Evolutionary conservation across 2,329 filamentous ascomycete species (phyloP), one percentile per base, ranked within the genome.

Genomic region (Neoscytalidium dimidiatum): DNA sequence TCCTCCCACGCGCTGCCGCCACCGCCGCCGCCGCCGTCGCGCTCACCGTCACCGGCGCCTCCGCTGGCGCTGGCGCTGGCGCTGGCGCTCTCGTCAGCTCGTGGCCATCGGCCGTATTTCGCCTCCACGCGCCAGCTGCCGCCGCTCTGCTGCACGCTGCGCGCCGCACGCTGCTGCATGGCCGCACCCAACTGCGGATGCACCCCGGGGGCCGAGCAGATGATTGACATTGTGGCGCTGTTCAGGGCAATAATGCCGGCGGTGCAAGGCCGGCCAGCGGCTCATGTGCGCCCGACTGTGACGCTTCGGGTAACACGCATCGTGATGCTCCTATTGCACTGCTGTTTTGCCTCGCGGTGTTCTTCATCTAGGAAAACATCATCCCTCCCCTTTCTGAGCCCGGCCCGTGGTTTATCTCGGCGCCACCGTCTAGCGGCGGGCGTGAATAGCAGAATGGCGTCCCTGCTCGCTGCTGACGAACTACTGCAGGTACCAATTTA

Each of bases 171-270:
- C 43, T 44, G 43, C 43, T 46, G 43, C 43, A 44, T n/a, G n/a
- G n/a, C n/a, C n/a, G n/a, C n/a, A n/a, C n/a, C 8, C 48, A 19
- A 6, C 23, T 3, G 28, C 48, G 21, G 13, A 28, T 5, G 21
- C 48, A 26, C 28, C 13, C 23, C 48, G 28, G 46, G 14, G 11
- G 46, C 46, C 9, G 43, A 51, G 38, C 38, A n/a, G 33, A 57
- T 43, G 56, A 60, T 46, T 44, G 56, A 19, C 56, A 19, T 33
- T 56, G 51, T 56, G 56, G 56, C 38, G 38, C 38, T 31, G 26
- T 11, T 3, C 56, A n/a, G 13, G 52, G 21, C 35, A 43, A 29
- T 60, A 28, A 19, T n/a, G 23, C 23, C 53, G 53, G 23, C 33
- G 26, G 17, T 43, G 56, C 56, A 60, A n/a, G 56, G 38, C 56